These are phyloP conservation scores for Gossypium aridum DNA, from an alignment of 441 rosid species.

Conservation along the genomic window DNA sequence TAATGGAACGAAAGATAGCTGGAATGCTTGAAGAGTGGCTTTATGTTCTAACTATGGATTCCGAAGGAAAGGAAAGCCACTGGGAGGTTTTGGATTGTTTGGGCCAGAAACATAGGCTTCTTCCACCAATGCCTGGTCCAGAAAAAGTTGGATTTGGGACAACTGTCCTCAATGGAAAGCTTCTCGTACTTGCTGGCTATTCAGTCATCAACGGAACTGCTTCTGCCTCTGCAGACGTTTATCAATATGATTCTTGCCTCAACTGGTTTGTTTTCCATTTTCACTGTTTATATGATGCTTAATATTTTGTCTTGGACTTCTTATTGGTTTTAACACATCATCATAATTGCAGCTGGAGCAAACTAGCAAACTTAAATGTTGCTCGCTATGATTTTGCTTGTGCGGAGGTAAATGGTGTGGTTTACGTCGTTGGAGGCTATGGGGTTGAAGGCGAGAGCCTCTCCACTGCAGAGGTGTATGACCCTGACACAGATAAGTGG, in stretches of 20 bases:
- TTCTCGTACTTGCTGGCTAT: constrained; percentile 83
- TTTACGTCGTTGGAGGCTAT: constrained; percentile 82
- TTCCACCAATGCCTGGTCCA: constrained; percentile 86
- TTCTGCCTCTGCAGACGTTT: constrained; percentile 69
- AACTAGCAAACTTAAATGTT: constrained; percentile 61
- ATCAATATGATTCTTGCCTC: constrained; percentile 84
- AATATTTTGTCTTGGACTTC: background rate
- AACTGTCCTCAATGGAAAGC: constrained; percentile 69
- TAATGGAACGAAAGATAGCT: constrained; percentile 61
- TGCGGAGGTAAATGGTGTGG: constrained; percentile 70
- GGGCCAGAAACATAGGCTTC: constrained; percentile 51
- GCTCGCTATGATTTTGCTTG: constrained; percentile 92
- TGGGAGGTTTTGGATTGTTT: constrained; percentile 85
- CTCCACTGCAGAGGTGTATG: constrained; percentile 75
- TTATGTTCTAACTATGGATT: constrained; percentile 64
- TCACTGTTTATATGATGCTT: background rate
- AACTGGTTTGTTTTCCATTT: constrained; percentile 58
- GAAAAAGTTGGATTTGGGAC: constrained; percentile 66
- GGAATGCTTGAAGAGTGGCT: constrained; percentile 88
- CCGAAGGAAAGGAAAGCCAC: constrained; percentile 65
- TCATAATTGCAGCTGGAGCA: constrained; percentile 72
- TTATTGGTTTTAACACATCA: background rate
- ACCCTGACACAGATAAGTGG: constrained; percentile 69
- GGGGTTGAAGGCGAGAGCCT: constrained; percentile 69
- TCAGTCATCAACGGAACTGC: constrained; percentile 42